These are phyloP conservation scores for Erysimum cheiranthoides DNA, from an alignment of 345 rosid genomes.

Conservation along the genomic window DNA sequence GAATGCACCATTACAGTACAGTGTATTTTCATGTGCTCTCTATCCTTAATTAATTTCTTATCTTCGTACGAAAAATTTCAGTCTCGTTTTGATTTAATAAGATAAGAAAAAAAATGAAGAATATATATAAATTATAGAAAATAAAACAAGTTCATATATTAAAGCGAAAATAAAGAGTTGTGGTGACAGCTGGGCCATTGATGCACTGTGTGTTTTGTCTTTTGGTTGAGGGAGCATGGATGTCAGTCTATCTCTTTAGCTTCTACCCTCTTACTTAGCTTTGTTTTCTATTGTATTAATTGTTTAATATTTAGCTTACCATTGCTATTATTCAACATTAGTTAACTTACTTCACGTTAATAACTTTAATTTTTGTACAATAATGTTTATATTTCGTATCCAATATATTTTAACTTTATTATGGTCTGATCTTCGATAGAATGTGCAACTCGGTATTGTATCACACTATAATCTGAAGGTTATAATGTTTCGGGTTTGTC, in stretches of 20 bases:
- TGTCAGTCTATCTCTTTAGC: slow-evolving; percentile 47
- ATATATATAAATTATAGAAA: not conserved
- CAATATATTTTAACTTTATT: no score
- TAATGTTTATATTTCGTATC: not conserved
- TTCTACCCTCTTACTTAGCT: slow-evolving; percentile 18
- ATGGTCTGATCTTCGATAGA: not conserved
- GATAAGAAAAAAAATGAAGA: slow-evolving; percentile 11
- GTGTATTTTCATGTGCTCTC: slow-evolving; percentile 37
- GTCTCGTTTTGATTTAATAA: slow-evolving; percentile 18
- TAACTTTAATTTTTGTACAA: not conserved
- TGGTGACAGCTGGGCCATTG: slow-evolving; percentile 48
- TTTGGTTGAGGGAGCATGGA: slow-evolving; percentile 51
- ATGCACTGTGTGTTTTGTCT: slow-evolving; percentile 46
- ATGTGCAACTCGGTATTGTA: not conserved
- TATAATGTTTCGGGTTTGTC: not conserved
- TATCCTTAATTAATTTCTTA: slow-evolving; percentile 14
- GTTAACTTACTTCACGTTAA: not conserved
- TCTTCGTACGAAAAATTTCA: slow-evolving; percentile 17
- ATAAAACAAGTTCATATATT: not conserved
- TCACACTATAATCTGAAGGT: not conserved
- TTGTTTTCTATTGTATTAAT: not conserved
- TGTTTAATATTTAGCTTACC: slow-evolving; percentile 9
- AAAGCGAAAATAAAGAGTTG: not conserved
- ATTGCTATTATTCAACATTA: not conserved
- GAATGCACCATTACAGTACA: slow-evolving; percentile 40